Evolutionary conservation across 306 rosid species (phyloP).

Genomic region (Cucurbita ficifolia): DNA sequence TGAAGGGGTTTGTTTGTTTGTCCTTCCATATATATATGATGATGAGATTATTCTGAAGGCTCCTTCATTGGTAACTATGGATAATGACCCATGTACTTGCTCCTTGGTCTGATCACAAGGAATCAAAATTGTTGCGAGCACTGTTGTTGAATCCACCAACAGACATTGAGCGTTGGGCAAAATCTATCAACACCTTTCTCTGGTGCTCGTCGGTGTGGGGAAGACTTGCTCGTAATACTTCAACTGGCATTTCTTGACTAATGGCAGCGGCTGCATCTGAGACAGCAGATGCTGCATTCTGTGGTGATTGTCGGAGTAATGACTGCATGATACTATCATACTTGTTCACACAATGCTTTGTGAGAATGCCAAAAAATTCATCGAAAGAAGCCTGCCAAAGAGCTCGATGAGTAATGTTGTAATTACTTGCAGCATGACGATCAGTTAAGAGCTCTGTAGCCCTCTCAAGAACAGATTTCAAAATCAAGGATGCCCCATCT

Average conservation of each 20-base stretch:
- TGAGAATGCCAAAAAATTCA: conserved; percentile 62
- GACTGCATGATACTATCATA: conserved; percentile 65
- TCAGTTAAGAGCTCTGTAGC: conserved; percentile 81
- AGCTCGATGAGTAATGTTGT: conserved; percentile 42
- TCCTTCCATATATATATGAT: conserved; percentile 8
- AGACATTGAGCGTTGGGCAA: conserved; percentile 78
- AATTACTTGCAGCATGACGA: conserved; percentile 64
- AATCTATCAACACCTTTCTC: conserved; percentile 50
- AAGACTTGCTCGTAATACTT: conserved; percentile 81
- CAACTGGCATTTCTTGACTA: conserved; percentile 86
- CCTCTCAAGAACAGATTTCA: conserved; percentile 75
- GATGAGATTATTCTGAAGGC: conserved; percentile 8
- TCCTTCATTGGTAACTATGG: conserved; percentile 3
- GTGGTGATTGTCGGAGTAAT: conserved; percentile 33
- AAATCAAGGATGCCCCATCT: conserved; percentile 75
- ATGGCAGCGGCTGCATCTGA: conserved; percentile 63
- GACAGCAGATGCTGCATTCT: conserved; percentile 32
- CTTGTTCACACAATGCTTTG: conserved; percentile 71
- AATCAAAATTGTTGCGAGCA: conserved; percentile 39
- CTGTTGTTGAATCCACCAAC: conserved; percentile 37
- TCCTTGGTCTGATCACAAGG: conserved; percentile 25
- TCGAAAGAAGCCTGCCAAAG: conserved; percentile 97
- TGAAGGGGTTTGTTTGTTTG: conserved; percentile 10
- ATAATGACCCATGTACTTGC: background rate
- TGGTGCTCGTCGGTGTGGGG: conserved; percentile 86